Evolutionary conservation across 225 moss, liverwort and hornwort species (phyloP).

Genomic region (Takakia lepidozioides): DNA sequence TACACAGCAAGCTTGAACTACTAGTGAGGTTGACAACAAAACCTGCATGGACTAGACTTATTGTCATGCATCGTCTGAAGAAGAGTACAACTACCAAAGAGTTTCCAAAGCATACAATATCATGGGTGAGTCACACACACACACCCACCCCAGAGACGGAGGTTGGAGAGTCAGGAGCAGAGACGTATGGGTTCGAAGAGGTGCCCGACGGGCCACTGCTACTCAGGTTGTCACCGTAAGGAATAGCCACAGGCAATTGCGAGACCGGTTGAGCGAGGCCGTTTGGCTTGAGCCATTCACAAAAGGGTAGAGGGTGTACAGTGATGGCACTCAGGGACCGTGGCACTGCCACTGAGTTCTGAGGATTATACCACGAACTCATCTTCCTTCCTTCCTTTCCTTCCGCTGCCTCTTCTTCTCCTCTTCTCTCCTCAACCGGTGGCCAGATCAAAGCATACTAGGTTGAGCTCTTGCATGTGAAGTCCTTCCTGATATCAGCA

Average conservation of each 20-base stretch:
- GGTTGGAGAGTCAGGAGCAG: constrained; percentile 26
- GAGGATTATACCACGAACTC: constrained; percentile 81
- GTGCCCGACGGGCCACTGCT: constrained; percentile 25
- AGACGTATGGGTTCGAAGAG: constrained; percentile 26
- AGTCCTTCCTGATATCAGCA: no score
- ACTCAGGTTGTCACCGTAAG: constrained; percentile 43
- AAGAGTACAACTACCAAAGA: no score
- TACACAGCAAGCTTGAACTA: no score
- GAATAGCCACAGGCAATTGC: constrained; percentile 78
- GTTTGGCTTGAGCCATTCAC: constrained; percentile 76
- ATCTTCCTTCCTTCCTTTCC: constrained; percentile 45
- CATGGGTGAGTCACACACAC: no score
- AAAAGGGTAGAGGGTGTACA: constrained; percentile 61
- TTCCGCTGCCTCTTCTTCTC: constrained; percentile 48
- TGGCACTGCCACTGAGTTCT: constrained; percentile 84
- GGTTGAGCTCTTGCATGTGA: no score
- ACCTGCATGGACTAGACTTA: no score
- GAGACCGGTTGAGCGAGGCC: constrained; percentile 50
- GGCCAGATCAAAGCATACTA: no score
- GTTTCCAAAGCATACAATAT: no score
- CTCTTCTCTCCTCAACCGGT: no score
- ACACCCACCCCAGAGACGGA: constrained; percentile 34
- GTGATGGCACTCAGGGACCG: constrained; percentile 72
- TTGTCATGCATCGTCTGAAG: no score
- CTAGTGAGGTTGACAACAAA: no score